Base-by-base conservation (phyloP, 2,329 filamentous ascomycete species). In the Coniochaeta sp. region DNA sequence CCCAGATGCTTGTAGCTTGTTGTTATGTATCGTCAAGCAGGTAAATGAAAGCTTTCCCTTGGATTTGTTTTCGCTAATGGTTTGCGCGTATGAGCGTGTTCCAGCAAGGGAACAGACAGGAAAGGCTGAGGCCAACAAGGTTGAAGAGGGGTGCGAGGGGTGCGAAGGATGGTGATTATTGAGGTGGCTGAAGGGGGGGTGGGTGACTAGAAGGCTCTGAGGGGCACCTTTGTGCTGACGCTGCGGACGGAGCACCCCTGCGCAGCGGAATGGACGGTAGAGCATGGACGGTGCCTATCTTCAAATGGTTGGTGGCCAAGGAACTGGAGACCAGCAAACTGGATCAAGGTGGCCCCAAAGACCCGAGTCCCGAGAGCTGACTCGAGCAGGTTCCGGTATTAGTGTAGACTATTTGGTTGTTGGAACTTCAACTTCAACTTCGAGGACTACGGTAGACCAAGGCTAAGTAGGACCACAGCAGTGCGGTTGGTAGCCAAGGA, bases 141-240 rank as follows among this genome's bases (percentile, higher is more conserved):
- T 38, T 57, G n/a, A 38, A 24, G 52, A 55, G 52, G 17, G 26
- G 34, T 28, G 54, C 4, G 52, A 40, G 5, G 36, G 17, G 11
- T 40, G 17, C 19, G 52, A 47, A 11, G 24, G 24, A 2, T 52
- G 47, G 24, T 52, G 54, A 36, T 57, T 57, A 57, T 57, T 57
- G 54, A 57, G 54, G 54, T 57, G 54, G 28, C 54, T 57, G 17
- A 17, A n/a, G 38, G 38, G 31, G 19, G 33, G 54, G 31, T 38
- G 38, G 7, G 38, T 28, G 34, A 52, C 47, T 57, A 57, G 54
- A 57, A 57, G 54, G 31, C 54, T 57, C 54, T 57, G 54, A 57
- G 54, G 54, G 54, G 54, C 52, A 31, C 28, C 19, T 33, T n/a
- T 16, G 50, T 56, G 54, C 54, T 57, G 54, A 38, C 54, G 7